Evolutionary conservation across 2,329 filamentous ascomycete genomes (phyloP), one percentile per base, ranked within the genome.

Genomic region (Fulvia fulva): DNA sequence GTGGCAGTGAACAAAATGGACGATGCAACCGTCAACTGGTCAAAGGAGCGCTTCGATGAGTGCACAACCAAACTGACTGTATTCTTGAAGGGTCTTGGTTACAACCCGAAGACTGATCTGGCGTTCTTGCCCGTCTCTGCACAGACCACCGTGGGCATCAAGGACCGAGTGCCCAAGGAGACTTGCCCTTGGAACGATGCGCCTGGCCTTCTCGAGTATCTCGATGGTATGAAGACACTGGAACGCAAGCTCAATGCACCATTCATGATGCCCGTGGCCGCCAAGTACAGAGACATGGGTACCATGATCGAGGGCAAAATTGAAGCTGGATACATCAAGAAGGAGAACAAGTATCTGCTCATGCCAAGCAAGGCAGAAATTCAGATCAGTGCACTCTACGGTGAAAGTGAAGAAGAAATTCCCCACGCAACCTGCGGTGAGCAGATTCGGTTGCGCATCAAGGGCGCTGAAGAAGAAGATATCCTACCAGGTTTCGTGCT

Each of bases 1-100:
- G 87, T 99, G 28, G 94, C 84, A 54, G 92, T 97, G 73, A 99
- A 99, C 85, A 99, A 99, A 83, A 99, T 99, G 95, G 94, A 99
- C 73, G 94, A 99, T 73, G 81, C 88, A 11, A 99, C 94, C 2
- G 95, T 99, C 53, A 85, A 96, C 71, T 99, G 95, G 95, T 94
- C 89, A 55, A 86, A 97, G 68, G 89, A 90, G 43, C 87, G 94
- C 57, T 99, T 91, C 80, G 87, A 90, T 70, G 94, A 99, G 77
- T 99, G 94, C 76, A 92, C 87, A 3, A 87, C 87, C 65, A 99
- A 97, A 80, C 85, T 99, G 51, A 76, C 86, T 16, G 83, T 87
- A 66, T 97, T 96, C 81, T 78, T 99, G 63, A 96, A 96, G 79
- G 89, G 86, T 54, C 88, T 95, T 11, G 93, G 93, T 25, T 97